Evolutionary conservation across 1,284 basidiomycete genomes (phyloP).

Genomic region (Somion occarium): DNA sequence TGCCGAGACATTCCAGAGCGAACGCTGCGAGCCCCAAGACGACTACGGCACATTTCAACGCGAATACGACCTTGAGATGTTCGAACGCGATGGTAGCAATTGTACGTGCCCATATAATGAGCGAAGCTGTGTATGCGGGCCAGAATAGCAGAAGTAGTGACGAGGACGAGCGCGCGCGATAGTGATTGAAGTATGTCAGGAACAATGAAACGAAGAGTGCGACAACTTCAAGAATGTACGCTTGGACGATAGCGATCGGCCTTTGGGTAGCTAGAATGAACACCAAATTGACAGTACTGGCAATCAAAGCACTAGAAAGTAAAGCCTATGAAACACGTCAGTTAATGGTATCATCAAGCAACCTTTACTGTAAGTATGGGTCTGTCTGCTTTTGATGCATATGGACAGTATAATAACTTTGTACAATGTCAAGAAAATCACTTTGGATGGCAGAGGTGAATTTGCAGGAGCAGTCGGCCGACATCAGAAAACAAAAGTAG

Average conservation of each 20-base stretch:
- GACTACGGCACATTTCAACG: conserved; percentile 44
- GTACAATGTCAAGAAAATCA: too few relatives aligned
- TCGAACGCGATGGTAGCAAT: conserved; percentile 29
- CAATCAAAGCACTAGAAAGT: conserved; percentile 37
- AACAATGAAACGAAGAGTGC: conserved; percentile 26
- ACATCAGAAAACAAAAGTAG: background rate
- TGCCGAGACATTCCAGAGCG: conserved; percentile 66
- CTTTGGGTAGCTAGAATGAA: conserved; percentile 31
- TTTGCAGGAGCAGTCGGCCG: too few relatives aligned
- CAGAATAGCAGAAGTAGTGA: conserved; percentile 84
- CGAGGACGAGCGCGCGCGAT: conserved; percentile 73
- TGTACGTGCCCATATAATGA: conserved; percentile 65
- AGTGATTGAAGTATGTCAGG: conserved; percentile 71
- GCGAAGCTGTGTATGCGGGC: conserved; percentile 60
- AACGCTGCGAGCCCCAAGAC: conserved; percentile 56
- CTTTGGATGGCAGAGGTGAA: too few relatives aligned
- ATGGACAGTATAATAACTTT: too few relatives aligned
- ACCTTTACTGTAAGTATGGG: too few relatives aligned
- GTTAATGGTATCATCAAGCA: too few relatives aligned
- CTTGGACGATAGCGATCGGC: conserved; percentile 47
- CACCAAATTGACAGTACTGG: conserved; percentile 35
- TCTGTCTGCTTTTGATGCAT: too few relatives aligned
- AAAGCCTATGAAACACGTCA: conserved; percentile 36
- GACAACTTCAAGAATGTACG: conserved; percentile 43
- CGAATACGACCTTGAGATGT: conserved; percentile 32